Base-by-base conservation (phyloP, 495 filamentous ascomycete species). In the Hypoxylon crocopeplum region DNA sequence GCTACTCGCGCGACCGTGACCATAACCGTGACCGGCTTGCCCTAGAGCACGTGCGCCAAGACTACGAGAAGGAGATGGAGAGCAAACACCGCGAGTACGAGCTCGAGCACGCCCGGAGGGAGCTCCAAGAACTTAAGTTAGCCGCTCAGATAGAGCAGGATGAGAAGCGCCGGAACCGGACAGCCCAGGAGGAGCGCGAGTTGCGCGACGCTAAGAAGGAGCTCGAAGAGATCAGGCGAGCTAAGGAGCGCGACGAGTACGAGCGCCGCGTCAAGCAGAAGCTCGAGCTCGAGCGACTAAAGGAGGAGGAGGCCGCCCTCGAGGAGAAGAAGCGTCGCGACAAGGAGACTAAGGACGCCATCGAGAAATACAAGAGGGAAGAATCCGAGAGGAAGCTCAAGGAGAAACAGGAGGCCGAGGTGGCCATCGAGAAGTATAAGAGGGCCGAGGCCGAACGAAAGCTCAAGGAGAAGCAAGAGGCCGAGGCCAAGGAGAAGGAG, bases 201-300 rank as follows among this genome's bases (percentile, higher is more conserved):
- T 73, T 78, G 55, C 67, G 72, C 38, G 75, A 79, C 55, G 69
- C 72, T 30, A 70, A 76, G 56, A 73, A 73, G 39, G 79, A 83
- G 68, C 49, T 80, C 11, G 75, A 83, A 53, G 72, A 73, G 48
- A 65, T 73, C 4, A 59, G 56, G 0, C 72, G 76, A 25, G 79
- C 79, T 59, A 70, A 72, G 48, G 61, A 73, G 44, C 65, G 64
- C 12, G 69, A 80, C 49, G 73, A 83, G 59, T 73, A 77, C 12
- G 72, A 77, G 55, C 76, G 70, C 40, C 75, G 77, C 48, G 70
- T 86, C 63, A 80, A 79, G 68, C 59, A 69, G 40, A 78, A 80
- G 59, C 75, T 75, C 0, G 74, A 84, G 49, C 76, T 84, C 10
- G 81, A 90, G 70, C 81, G 77, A 63, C 77, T 84, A 47, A 72